These are phyloP conservation scores for Fusarium tuaranense DNA, from an alignment of 2,329 filamentous ascomycete species.

Conservation along the genomic window DNA sequence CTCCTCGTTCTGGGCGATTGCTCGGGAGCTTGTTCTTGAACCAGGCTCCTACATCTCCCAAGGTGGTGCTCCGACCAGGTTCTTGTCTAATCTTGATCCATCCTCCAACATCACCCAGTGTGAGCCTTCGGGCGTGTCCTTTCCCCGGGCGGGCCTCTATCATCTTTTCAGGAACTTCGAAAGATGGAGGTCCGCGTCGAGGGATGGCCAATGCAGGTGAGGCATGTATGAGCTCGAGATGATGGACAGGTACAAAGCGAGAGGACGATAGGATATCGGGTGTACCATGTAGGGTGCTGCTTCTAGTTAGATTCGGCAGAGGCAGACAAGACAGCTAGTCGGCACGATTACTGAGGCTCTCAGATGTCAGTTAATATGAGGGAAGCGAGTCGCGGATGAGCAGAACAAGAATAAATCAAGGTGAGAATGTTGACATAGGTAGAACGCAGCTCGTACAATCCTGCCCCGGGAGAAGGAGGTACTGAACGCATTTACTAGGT, in stretches of 20 bases:
- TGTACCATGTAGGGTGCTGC: neutral
- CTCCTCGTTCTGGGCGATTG: conserved; percentile 62
- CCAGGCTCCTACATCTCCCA: conserved; percentile 51
- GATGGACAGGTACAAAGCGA: neutral
- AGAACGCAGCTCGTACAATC: neutral
- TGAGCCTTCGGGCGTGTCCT: conserved; percentile 9
- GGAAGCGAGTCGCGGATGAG: neutral
- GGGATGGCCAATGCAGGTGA: conserved; percentile 16
- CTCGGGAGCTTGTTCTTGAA: conserved; percentile 62
- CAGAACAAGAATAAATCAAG: neutral
- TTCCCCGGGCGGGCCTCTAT: neutral
- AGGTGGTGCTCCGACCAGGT: conserved; percentile 16
- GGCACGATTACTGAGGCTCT: neutral
- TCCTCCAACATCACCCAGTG: conserved; percentile 42
- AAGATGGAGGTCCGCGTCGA: conserved; percentile 7
- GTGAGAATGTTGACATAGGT: neutral
- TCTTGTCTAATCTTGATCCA: conserved; percentile 54
- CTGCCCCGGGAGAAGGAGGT: neutral
- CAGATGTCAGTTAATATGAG: neutral
- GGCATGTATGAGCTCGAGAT: neutral
- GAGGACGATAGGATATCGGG: neutral
- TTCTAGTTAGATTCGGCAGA: neutral
- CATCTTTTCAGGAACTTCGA: neutral
- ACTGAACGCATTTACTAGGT: neutral
- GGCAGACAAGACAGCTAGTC: neutral